phyloP scores from a whole-genome alignment of 1,284 basidiomycete species.

The Phellopilus nigrolimitatus region DNA sequence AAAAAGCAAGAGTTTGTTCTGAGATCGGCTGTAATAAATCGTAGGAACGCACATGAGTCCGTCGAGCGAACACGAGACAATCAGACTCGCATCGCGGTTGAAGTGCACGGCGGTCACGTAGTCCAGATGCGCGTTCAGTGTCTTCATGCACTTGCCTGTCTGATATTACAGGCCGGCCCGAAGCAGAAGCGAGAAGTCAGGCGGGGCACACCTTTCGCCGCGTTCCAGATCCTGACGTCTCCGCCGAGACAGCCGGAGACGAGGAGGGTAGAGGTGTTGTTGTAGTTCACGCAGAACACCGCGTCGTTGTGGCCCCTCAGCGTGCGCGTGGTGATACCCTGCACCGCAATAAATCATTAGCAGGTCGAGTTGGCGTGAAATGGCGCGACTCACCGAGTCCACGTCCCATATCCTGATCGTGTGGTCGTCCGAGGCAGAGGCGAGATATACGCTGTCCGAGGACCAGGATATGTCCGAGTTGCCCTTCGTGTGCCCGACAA shows the following conservation, averaged over 20 bases:
- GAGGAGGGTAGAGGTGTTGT: conserved; percentile 79
- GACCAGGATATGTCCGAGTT: conserved; percentile 89
- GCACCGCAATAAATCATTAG: conserved; percentile 9
- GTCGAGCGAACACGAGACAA: conserved; percentile 89
- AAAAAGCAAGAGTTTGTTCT: conserved; percentile 1
- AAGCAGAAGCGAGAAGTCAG: not conserved
- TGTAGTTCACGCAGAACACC: conserved; percentile 91
- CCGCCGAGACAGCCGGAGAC: conserved; percentile 94
- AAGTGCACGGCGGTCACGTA: conserved; percentile 94
- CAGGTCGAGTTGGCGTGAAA: no score
- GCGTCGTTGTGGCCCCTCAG: conserved; percentile 82
- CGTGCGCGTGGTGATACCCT: conserved; percentile 65
- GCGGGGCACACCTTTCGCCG: conserved; percentile 55
- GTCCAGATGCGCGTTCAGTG: conserved; percentile 88
- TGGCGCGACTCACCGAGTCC: conserved; percentile 52
- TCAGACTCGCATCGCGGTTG: conserved; percentile 86
- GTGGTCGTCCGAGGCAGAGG: conserved; percentile 87
- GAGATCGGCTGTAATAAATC: conserved; percentile 4
- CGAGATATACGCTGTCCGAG: conserved; percentile 73
- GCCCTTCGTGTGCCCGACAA: conserved; percentile 73
- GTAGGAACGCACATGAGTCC: conserved; percentile 76
- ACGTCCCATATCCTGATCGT: conserved; percentile 85
- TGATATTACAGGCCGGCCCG: not conserved
- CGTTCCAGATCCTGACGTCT: conserved; percentile 90
- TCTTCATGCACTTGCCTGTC: conserved; percentile 74